Evolutionary conservation across 805 yeast genomes (phyloP), one percentile per base, ranked within the genome.

Genomic region (Candida rishiriensis): DNA sequence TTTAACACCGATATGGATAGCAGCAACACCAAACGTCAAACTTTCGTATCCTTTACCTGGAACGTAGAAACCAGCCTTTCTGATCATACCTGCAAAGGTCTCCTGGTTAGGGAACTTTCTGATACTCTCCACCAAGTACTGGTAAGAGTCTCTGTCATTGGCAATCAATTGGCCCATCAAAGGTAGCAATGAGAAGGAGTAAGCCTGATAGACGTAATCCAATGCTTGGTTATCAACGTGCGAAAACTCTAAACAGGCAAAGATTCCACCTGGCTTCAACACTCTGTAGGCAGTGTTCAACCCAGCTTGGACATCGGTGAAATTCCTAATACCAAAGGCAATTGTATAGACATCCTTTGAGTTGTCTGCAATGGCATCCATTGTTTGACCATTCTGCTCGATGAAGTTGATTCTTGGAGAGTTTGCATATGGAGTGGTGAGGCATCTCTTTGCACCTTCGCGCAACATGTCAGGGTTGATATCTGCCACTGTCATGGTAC

Each of bases 301-400:
- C 28, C 98, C 99, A 5, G 88, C 89, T 66, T 90, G 97, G 56
- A 93, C 83, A 63, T 93, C 76, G 46, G 99, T 93, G 67, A 95
- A 93, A 68, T 93, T 93, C 67, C 99, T 81, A 69, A 93, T 93
- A 47, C 99, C 99, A 64, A 93, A 93, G 3, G 97, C 95, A 55
- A 93, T 89, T 2, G 99, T 93, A 67, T 93, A 93, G 41, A 93
- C 81, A 63, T 93, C 99, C 69, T 89, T 91, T 8, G 96, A 87
- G 63, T 84, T 81, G 57, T 85, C 89, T 38, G 82, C 84, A 52
- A 93, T 86, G 43, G 79, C 72, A 54, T 88, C 97, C 70, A 93
- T 75, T 9, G 74, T 72, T 68, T 93, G 97, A 50, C 98, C 99
- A 57, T 93, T 90, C 67, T 91, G 98, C 36, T 86, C 96, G 48